Base-by-base conservation (phyloP, 2,329 filamentous ascomycete genomes). In the Setomelanomma holmii region DNA sequence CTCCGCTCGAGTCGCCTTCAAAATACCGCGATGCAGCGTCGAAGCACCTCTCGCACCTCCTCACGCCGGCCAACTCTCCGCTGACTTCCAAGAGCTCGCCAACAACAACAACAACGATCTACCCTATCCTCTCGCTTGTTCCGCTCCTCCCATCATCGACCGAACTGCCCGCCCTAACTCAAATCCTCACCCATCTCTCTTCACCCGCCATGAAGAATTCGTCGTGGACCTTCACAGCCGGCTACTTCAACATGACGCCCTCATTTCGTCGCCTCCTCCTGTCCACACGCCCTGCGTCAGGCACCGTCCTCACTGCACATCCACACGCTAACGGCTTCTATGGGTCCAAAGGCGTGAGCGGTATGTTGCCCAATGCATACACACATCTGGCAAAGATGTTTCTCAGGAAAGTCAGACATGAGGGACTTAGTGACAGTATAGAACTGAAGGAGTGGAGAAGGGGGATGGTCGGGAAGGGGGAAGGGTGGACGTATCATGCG, bases 301-400 rank as follows among this genome's bases (percentile, higher is more conserved):
- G 91, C 55, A 93, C 89, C 0, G 90, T 99, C 19, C 88, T 99
- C 48, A 97, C 95, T 0, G 95, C 95, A 1, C 92, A 91, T 0
- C 95, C 93, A 0, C 88, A 91, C 75, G 95, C 95, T 0, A 99
- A 99, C 74, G 95, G 95, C 5, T 99, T 99, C 75, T 99, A 91
- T 77, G 86, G 88, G 45, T 96, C 91, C 5, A 86, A 87, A 24
- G 95, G 95, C 22, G 85, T 98, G 0, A 96, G 91, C 1, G 93
- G 93, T 3, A 89, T 98, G 78, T 80, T 99, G 0, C 95, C 95
- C 0, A 89, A 90, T 45, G 95, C 93, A 1, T 99, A 99, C 75
- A 96, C 93, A 0, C 85, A 96, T 14, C 87, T 99, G 0, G 89
- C 92, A 0, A 86, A 89, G 0, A 86, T 86, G 17, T 99, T 99